Percentiles rank a stretch among this genome's conserved stretches.
These are phyloP conservation scores for Verticillium nubilum DNA, from an alignment of 2,329 filamentous ascomycete genomes.

Conservation along the genomic window DNA sequence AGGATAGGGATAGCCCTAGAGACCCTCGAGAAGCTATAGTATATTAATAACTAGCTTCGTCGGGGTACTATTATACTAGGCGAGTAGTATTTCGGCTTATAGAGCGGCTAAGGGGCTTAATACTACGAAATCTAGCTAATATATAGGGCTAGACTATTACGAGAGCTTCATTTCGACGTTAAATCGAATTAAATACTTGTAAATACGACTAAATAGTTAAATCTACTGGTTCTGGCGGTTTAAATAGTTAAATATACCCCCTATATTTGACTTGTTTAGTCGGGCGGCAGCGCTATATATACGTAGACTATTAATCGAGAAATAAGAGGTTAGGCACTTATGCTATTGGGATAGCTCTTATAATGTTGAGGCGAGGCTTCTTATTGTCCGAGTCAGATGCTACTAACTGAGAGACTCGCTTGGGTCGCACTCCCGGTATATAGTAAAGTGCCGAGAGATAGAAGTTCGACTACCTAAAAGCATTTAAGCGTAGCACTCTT, in stretches of 20 bases:
- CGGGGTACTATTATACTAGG: not conserved
- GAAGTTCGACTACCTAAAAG: too few relatives aligned
- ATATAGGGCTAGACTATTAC: not conserved
- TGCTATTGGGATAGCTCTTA: too few relatives aligned
- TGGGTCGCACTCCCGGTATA: too few relatives aligned
- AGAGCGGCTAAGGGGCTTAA: not conserved
- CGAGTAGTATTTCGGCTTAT: not conserved
- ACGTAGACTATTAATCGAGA: too few relatives aligned
- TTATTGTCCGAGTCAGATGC: too few relatives aligned
- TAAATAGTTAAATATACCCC: not conserved
- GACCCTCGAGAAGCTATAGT: not conserved
- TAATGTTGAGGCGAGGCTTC: too few relatives aligned
- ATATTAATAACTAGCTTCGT: not conserved
- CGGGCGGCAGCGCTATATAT: not conserved
- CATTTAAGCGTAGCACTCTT: too few relatives aligned
- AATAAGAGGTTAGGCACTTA: too few relatives aligned
- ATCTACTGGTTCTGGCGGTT: not conserved
- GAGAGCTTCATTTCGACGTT: not conserved
- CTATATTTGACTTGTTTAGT: not conserved
- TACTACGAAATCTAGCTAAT: not conserved
- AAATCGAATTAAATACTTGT: not conserved
- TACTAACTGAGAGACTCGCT: too few relatives aligned
- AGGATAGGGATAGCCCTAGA: not conserved
- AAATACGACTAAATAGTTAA: not conserved
- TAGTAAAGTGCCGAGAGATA: too few relatives aligned